phyloP scores from a whole-genome alignment of 2,329 filamentous ascomycete genomes.

The Aspergillus pseudonomiae region DNA sequence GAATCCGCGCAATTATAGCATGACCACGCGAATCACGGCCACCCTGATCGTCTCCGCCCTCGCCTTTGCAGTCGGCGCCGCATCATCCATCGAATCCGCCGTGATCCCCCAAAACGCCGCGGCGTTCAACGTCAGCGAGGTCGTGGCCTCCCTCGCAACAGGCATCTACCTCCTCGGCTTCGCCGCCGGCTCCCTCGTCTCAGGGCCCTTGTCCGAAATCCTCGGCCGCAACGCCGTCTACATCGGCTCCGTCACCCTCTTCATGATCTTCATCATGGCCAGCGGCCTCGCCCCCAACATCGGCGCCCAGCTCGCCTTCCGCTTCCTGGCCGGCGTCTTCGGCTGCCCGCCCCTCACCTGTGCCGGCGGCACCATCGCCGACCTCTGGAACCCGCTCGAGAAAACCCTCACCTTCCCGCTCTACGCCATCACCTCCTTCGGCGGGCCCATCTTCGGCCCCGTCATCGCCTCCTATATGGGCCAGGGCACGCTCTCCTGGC shows the following conservation, averaged over 20 bases:
- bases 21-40: constrained; percentile 37
- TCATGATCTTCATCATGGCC: constrained; percentile 53
- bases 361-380: constrained; percentile 49
- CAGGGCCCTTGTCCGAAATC: constrained; percentile 53
- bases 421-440: constrained; percentile 50
- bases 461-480: constrained; percentile 21
- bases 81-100: constrained; percentile 57
- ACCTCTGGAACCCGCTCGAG: constrained; percentile 52
- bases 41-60: constrained; percentile 52
- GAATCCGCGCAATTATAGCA: constrained; percentile 46
- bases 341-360: constrained; percentile 48
- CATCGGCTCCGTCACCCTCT: constrained; percentile 48
- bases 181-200: constrained; percentile 51
- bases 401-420: constrained; percentile 53
- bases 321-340: constrained; percentile 54
- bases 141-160: constrained; percentile 54
- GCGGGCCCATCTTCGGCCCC: constrained; percentile 30
- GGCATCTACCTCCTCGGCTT: constrained; percentile 48
- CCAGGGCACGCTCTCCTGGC: constrained; percentile 19
- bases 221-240: constrained; percentile 55
- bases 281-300: constrained; percentile 53
- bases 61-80: constrained; percentile 54
- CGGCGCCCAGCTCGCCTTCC: constrained; percentile 51
- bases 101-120: constrained; percentile 49
- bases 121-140: constrained; percentile 54